phyloP scores from a whole-genome alignment of 352 stramenopile species.

The Pythium folliculosum region DNA sequence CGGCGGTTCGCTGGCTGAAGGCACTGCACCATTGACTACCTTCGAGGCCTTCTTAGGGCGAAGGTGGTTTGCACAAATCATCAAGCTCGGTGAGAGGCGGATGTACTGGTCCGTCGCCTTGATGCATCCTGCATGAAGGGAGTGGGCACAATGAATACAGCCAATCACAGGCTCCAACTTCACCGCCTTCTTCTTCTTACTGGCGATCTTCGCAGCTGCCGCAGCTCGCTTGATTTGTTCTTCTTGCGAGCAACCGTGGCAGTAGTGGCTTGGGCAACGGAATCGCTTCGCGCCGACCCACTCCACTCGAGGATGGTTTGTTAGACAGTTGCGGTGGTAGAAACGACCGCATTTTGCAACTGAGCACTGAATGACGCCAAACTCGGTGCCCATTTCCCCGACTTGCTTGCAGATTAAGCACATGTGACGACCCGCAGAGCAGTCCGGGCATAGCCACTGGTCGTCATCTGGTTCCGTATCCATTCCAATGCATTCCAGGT shows the following conservation, averaged over 20 bases:
- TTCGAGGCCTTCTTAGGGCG: constrained; percentile 28
- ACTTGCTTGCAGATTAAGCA: constrained; percentile 92
- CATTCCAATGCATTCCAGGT: constrained; percentile 91
- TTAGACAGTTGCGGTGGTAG: constrained; percentile 91
- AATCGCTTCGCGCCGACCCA: constrained; percentile 90
- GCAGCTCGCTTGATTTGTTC: constrained; percentile 29
- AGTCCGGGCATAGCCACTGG: constrained; percentile 92
- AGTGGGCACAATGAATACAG: constrained; percentile 88
- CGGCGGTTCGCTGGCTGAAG: neutral
- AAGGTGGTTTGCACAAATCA: constrained; percentile 89
- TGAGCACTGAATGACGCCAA: constrained; percentile 90
- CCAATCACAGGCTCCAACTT: constrained; percentile 56
- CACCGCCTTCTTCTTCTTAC: constrained; percentile 51
- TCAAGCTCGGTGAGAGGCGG: constrained; percentile 80
- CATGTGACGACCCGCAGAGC: constrained; percentile 86
- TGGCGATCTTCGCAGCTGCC: constrained; percentile 27
- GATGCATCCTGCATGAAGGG: constrained; percentile 84
- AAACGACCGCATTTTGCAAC: constrained; percentile 92
- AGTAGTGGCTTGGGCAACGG: constrained; percentile 91
- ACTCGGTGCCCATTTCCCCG: constrained; percentile 87
- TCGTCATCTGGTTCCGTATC: constrained; percentile 79
- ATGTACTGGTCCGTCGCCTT: constrained; percentile 73
- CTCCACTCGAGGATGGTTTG: constrained; percentile 71
- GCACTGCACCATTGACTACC: neutral
- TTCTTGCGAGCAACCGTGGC: constrained; percentile 59